Percentiles rank a stretch among this genome's conserved stretches.
These are phyloP conservation scores for Rhododendron vialii DNA, from an alignment of 148 eudicot genomes.

Conservation along the genomic window DNA sequence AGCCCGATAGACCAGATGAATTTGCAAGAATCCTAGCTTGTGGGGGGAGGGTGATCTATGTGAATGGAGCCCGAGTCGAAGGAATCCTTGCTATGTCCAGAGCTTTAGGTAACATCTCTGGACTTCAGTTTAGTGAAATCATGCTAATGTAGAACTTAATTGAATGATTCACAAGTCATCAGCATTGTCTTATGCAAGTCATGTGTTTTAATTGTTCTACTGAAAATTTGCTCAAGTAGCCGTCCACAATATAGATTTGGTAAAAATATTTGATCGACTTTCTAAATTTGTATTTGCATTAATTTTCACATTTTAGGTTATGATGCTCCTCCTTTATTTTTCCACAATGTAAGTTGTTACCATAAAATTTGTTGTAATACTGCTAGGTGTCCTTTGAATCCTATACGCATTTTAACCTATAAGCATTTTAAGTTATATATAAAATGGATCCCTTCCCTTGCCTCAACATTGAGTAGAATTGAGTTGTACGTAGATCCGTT, in stretches of 20 bases:
- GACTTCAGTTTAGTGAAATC: background rate
- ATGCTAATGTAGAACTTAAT: background rate
- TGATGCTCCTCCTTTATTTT: background rate
- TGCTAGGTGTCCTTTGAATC: background rate
- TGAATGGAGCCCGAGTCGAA: constrained; percentile 37
- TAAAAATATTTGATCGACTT: background rate
- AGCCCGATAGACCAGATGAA: constrained; percentile 49
- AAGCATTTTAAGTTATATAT: background rate
- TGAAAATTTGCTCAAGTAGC: background rate
- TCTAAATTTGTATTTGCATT: background rate
- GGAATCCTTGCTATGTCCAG: constrained; percentile 47
- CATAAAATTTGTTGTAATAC: background rate
- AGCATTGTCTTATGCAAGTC: background rate
- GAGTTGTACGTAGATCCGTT: background rate
- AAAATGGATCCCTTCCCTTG: background rate
- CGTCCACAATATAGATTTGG: background rate
- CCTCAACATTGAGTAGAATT: background rate
- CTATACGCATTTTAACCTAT: background rate
- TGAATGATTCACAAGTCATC: background rate
- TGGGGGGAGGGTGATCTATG: constrained; percentile 33
- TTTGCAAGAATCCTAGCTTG: constrained; percentile 38
- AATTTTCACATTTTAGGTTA: background rate
- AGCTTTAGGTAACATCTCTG: constrained; percentile 29
- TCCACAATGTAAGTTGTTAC: background rate
- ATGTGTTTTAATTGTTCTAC: background rate